A percentile compares a stretch with the other conserved stretches of the same genome.
phyloP scores from a whole-genome alignment of 2,329 filamentous ascomycete species.

The Colletotrichum viniferum region DNA sequence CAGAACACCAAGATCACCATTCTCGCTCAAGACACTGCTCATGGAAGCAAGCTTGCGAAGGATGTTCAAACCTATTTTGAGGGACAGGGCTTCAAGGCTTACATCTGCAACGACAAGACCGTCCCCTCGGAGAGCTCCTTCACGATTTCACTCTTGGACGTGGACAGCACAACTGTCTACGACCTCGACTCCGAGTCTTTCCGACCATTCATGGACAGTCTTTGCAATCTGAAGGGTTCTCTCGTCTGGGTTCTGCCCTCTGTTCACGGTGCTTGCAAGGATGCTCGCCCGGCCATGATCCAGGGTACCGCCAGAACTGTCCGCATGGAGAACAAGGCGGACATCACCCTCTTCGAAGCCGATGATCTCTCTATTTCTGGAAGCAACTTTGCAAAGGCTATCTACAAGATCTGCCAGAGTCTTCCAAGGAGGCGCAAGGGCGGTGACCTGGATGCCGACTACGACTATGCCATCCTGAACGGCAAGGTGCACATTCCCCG shows the following conservation, averaged over 20 bases:
- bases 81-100: not conserved
- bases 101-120: not conserved
- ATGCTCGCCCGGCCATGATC: constrained; percentile 30
- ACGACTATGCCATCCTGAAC: constrained; percentile 33
- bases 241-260: constrained; percentile 36
- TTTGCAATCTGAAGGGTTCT: not conserved
- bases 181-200: constrained; percentile 22
- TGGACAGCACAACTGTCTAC: constrained; percentile 29
- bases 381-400: not conserved
- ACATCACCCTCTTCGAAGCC: constrained; percentile 22
- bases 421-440: not conserved
- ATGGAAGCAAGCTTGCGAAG: not conserved
- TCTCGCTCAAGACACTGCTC: not conserved
- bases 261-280: constrained; percentile 26
- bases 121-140: not conserved
- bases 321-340: constrained; percentile 29
- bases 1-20: not conserved
- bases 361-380: not conserved
- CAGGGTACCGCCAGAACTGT: constrained; percentile 33
- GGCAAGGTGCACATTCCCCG: constrained; percentile 29
- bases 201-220: constrained; percentile 3
- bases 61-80: not conserved
- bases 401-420: not conserved
- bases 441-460: constrained; percentile 26
- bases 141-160: constrained; percentile 29